phyloP scores from a whole-genome alignment of 306 rosid species.

The Gleditsia sinensis region DNA sequence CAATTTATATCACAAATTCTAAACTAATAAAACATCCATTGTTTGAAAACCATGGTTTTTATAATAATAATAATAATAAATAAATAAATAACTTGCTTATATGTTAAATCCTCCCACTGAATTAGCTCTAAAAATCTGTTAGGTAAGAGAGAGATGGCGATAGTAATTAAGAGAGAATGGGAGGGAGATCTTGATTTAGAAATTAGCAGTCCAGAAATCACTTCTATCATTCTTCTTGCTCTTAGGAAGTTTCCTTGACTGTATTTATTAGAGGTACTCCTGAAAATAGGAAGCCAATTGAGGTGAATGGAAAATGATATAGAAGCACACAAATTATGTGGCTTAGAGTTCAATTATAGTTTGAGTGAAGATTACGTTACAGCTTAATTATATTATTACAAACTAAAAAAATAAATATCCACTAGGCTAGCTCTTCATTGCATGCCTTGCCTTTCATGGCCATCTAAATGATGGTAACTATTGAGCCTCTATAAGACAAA shows the following conservation, averaged over 20 bases:
- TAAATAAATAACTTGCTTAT: no score
- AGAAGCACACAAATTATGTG: background rate
- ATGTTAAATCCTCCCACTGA: no score
- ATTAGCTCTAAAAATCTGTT: background rate
- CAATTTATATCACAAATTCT: no score
- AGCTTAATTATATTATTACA: background rate
- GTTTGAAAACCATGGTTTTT: no score
- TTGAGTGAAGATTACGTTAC: background rate
- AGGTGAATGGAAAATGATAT: background rate
- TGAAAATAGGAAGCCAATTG: background rate
- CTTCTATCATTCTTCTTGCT: background rate
- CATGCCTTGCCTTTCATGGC: background rate
- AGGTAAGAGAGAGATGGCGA: background rate
- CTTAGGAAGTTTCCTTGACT: background rate
- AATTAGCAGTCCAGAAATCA: background rate
- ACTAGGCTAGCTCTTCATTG: background rate
- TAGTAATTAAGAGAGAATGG: no score
- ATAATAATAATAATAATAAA: no score
- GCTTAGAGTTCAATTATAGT: background rate
- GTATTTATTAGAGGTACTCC: background rate
- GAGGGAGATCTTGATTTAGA: background rate
- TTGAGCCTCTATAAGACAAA: background rate
- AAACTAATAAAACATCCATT: no score
- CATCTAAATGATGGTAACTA: no score
- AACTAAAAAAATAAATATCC: background rate